These are phyloP conservation scores for Chamaecrista fasciculata DNA, from an alignment of 306 rosid genomes.

Conservation along the genomic window DNA sequence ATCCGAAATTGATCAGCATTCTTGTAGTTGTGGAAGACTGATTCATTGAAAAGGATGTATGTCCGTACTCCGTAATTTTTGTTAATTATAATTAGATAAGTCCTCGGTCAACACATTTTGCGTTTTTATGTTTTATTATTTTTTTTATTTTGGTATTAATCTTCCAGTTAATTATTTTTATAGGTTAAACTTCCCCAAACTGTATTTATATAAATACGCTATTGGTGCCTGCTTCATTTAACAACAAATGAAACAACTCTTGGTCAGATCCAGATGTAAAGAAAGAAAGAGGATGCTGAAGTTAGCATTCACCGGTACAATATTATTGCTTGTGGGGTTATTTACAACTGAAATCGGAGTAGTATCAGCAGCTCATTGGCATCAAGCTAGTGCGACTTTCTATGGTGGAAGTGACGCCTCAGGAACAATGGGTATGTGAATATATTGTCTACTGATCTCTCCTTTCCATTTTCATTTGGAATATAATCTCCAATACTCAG, in stretches of 20 bases:
- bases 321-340: constrained; percentile 25
- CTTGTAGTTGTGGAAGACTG: constrained; percentile 42
- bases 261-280: neutral
- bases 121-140: neutral
- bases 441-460: neutral
- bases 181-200: constrained; percentile 16
- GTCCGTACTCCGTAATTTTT: neutral
- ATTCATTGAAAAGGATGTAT: too few relatives aligned
- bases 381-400: constrained; percentile 52
- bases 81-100: neutral
- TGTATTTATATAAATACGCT: constrained; percentile 38
- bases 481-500: neutral
- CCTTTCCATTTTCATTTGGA: neutral
- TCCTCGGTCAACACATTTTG: constrained; percentile 15
- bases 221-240: neutral
- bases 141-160: neutral
- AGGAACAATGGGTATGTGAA: constrained; percentile 55
- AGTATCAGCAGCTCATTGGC: constrained; percentile 43
- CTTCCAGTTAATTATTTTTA: constrained; percentile 9
- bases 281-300: constrained; percentile 11
- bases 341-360: constrained; percentile 30
- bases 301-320: neutral
- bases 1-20: neutral
- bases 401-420: constrained; percentile 70
- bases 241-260: neutral